A percentile compares a stretch with the other conserved stretches of the same genome.
These are phyloP conservation scores for Tephrocybe sp. DNA, from an alignment of 768 basidiomycete genomes.

Conservation along the genomic window DNA sequence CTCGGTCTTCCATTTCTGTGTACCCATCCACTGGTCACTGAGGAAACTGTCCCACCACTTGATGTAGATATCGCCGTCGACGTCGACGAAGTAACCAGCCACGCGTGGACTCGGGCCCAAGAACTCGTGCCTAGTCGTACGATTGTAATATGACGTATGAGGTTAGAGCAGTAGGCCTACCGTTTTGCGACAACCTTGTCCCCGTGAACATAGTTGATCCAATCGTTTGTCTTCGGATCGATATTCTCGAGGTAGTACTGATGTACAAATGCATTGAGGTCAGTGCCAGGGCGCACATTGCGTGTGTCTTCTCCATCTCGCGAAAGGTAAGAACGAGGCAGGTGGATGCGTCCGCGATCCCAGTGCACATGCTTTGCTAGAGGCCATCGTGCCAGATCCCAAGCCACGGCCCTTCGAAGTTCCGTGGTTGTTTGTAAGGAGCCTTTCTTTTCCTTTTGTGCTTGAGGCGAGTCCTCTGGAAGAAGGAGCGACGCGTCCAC, in stretches of 20 bases:
- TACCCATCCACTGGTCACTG: slow-evolving; percentile 40
- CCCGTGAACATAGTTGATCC: slow-evolving; percentile 32
- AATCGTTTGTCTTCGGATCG: slow-evolving; percentile 16
- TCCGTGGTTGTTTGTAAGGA: slow-evolving; percentile 27
- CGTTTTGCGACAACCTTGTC: slow-evolving; percentile 29
- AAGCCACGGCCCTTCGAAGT: slow-evolving; percentile 31
- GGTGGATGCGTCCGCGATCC: slow-evolving; percentile 29
- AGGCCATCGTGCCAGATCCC: slow-evolving; percentile 39
- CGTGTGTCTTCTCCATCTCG: slow-evolving; percentile 32
- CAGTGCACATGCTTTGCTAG: slow-evolving; percentile 29
- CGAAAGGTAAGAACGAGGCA: slow-evolving; percentile 37
- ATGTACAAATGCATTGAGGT: slow-evolving; percentile 37
- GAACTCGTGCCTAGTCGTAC: slow-evolving; percentile 36
- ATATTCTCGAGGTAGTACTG: slow-evolving; percentile 21
- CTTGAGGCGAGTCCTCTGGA: slow-evolving; percentile 17
- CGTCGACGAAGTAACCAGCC: slow-evolving; percentile 36
- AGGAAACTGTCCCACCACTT: slow-evolving; percentile 44
- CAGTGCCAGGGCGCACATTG: slow-evolving; percentile 26
- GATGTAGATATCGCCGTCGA: slow-evolving; percentile 35
- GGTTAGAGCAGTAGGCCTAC: slow-evolving; percentile 16
- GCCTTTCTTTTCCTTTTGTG: slow-evolving; percentile 21
- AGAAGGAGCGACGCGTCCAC: slow-evolving; percentile 15
- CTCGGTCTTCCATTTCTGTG: slow-evolving; percentile 37
- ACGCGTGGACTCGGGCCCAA: slow-evolving; percentile 42
- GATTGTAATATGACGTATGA: background rate